Evolutionary conservation across 257 asterid genomes (phyloP).

Genomic region (Solanum tacnaense): DNA sequence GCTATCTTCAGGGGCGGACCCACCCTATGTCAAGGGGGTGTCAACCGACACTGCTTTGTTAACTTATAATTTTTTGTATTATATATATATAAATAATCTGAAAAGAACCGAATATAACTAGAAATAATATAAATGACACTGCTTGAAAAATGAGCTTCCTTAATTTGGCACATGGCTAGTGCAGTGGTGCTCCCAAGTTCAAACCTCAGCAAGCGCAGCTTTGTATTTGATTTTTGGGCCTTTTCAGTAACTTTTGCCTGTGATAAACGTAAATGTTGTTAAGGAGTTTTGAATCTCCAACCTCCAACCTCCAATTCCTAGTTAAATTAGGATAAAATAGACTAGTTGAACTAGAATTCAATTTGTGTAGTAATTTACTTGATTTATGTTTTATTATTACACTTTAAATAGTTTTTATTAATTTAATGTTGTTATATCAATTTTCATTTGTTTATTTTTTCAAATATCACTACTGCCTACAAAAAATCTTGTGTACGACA

Average conservation of each 20-base stretch:
- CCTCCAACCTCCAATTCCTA: neutral
- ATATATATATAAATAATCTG: neutral
- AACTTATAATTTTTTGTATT: neutral
- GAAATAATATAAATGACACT: neutral
- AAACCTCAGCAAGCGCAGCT: neutral
- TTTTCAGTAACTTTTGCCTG: neutral
- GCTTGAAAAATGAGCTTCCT: neutral
- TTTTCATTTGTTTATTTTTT: neutral
- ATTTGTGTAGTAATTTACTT: neutral
- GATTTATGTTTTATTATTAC: neutral
- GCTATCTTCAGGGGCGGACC: neutral
- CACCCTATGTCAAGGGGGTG: neutral
- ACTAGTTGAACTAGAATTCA: neutral
- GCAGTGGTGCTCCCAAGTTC: neutral
- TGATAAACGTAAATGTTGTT: neutral
- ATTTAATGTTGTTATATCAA: neutral
- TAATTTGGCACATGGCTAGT: neutral
- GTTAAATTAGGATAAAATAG: neutral
- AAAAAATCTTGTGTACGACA: neutral
- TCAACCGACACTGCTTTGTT: neutral
- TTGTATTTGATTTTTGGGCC: neutral
- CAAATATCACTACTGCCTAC: neutral
- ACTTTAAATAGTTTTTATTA: neutral
- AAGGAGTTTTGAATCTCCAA: neutral
- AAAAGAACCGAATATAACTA: neutral